These are phyloP conservation scores for Nicotiana knightiana DNA, from an alignment of 257 asterid species.

Conservation along the genomic window DNA sequence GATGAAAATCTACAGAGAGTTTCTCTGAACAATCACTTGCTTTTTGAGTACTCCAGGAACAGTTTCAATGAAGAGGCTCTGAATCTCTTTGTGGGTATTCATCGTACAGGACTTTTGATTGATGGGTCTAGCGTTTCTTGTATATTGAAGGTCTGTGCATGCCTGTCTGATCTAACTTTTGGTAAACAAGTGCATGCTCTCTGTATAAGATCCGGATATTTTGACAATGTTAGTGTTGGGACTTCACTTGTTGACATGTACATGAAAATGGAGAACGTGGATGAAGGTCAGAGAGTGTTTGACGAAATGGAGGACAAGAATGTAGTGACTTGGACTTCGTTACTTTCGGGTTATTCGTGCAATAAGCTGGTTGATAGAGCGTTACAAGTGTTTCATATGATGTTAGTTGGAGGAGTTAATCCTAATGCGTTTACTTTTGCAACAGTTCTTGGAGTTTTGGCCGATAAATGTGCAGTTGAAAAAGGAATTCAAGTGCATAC, in stretches of 20 bases:
- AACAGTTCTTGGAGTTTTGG: slow-evolving; percentile 73
- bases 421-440: slow-evolving; percentile 82
- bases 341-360: slow-evolving; percentile 59
- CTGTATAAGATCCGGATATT: slow-evolving; percentile 59
- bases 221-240: slow-evolving; percentile 71
- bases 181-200: slow-evolving; percentile 75
- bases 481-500: slow-evolving; percentile 67
- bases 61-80: slow-evolving; percentile 45
- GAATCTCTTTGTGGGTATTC: slow-evolving; percentile 40
- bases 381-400: slow-evolving; percentile 35
- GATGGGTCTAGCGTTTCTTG: slow-evolving; percentile 70
- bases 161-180: slow-evolving; percentile 28
- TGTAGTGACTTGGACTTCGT: slow-evolving; percentile 87
- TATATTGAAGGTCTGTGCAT: slow-evolving; percentile 57
- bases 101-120: slow-evolving; percentile 35
- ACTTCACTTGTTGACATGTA: slow-evolving; percentile 83
- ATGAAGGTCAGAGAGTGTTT: slow-evolving; percentile 55
- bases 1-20: slow-evolving; percentile 48
- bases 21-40: slow-evolving; percentile 50
- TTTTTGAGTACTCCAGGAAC: slow-evolving; percentile 54
- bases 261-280: slow-evolving; percentile 46
- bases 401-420: slow-evolving; percentile 52
- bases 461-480: slow-evolving; percentile 37
- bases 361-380: slow-evolving; percentile 39
- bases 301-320: slow-evolving; percentile 66